Base-by-base conservation (phyloP, 1,139 yeast species). In the Pichia sp. region DNA sequence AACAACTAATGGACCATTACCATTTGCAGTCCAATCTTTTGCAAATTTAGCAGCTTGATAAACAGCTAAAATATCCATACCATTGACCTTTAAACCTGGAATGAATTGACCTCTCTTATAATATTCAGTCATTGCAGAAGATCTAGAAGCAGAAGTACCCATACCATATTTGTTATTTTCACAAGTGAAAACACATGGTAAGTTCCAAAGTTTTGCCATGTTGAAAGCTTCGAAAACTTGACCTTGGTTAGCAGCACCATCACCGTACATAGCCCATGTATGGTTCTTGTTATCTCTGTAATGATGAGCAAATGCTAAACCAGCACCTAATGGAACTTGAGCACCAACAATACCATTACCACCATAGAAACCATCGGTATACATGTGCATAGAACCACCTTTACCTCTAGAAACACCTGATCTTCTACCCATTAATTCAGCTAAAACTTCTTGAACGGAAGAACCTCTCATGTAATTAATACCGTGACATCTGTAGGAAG, bases 341-440 rank as follows among this genome's bases (percentile, higher is more conserved):
- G 97, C 98, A 66, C 98, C 98, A 46, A 92, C 98, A 68, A 92
- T 92, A 74, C 98, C 98, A 71, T 92, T 92, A 71, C 98, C 98
- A 65, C 98, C 98, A 69, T 84, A 92, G 75, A 92, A 92, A 51
- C 94, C 92, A 41, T 83, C 81, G 46, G 95, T 86, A 67, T 84
- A 92, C 92, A 92, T 86, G 73, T 92, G 98, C 98, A 92, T 92
- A 52, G 98, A 92, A 58, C 98, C 98, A 71, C 98, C 98, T 71
- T 92, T 92, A 72, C 98, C 98, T 69, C 73, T 83, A 39, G 97
- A 85, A 52, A 86, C 94, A 72, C 98, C 98, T 47, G 83, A 71
- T 72, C 96, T 82, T 72, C 85, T 85, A 59, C 98, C 98, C 90
- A 92, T 85, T 68, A 92, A 76, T 71, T 92, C 98, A 51, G 95